Evolutionary conservation across 1,284 basidiomycete species (phyloP).

Genomic region (Rhodofomes roseus): DNA sequence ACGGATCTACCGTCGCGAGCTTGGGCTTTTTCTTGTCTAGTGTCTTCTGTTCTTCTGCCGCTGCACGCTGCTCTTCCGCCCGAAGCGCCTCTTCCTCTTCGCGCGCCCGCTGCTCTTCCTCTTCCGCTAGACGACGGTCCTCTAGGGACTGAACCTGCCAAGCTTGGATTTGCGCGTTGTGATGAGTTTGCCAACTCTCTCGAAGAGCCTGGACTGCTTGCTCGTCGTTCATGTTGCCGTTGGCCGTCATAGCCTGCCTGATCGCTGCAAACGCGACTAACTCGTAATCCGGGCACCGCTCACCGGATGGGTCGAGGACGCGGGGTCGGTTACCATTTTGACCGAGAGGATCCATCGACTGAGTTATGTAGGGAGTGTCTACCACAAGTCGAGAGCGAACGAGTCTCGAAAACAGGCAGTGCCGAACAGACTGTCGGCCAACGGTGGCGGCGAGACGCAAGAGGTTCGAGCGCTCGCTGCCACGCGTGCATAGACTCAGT

Average conservation of each 20-base stretch:
- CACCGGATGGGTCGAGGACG: background rate
- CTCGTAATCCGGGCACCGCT: background rate
- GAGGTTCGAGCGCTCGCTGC: background rate
- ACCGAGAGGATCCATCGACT: background rate
- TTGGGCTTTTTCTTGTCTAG: background rate
- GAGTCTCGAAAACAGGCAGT: no score
- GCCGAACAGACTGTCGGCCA: background rate
- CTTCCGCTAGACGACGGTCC: background rate
- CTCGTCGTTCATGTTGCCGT: background rate
- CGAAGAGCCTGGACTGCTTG: background rate
- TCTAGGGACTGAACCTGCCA: background rate
- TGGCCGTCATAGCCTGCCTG: background rate
- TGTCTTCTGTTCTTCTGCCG: background rate
- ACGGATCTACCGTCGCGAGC: background rate
- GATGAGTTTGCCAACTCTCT: background rate
- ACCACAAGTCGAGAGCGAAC: background rate
- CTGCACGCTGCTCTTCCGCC: background rate
- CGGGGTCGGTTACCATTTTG: background rate
- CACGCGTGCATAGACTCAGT: background rate
- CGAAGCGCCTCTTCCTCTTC: background rate
- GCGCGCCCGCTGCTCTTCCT: background rate
- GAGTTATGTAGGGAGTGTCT: background rate
- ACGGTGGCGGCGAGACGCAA: background rate
- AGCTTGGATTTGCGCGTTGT: background rate
- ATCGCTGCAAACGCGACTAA: background rate